Evolutionary conservation across 768 basidiomycete species (phyloP).

Genomic region (Exidia glandulosa): DNA sequence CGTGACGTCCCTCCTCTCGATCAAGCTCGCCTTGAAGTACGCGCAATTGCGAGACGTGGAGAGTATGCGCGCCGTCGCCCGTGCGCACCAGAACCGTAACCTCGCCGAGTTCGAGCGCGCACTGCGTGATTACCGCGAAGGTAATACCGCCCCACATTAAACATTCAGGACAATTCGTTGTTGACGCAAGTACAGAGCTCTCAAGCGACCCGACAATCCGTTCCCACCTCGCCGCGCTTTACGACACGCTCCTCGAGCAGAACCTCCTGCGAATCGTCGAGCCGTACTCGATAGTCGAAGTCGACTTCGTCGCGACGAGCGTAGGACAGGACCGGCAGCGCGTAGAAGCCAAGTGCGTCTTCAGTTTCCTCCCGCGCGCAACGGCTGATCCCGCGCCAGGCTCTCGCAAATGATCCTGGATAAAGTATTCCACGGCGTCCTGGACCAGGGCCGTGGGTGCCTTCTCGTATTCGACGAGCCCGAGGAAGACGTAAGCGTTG

Average conservation of each 20-base stretch:
- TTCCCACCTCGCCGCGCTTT: constrained; percentile 84
- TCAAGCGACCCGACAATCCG: constrained; percentile 93
- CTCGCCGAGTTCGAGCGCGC: constrained; percentile 83
- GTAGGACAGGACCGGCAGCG: constrained; percentile 82
- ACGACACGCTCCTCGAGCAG: constrained; percentile 93
- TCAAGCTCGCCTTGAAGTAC: constrained; percentile 84
- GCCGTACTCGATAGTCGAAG: constrained; percentile 87
- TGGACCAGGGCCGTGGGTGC: constrained; percentile 94
- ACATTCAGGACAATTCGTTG: not conserved
- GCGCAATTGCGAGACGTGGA: constrained; percentile 83
- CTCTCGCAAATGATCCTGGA: constrained; percentile 97
- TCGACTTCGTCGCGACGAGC: constrained; percentile 74
- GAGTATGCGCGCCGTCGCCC: constrained; percentile 90
- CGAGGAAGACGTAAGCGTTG: constrained; percentile 43
- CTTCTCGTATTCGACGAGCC: constrained; percentile 83
- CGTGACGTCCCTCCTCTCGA: constrained; percentile 71
- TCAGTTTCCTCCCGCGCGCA: not conserved
- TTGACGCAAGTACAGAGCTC: constrained; percentile 72
- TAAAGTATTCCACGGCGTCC: constrained; percentile 84
- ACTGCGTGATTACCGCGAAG: constrained; percentile 72
- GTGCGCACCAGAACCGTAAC: constrained; percentile 86
- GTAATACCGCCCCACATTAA: no score
- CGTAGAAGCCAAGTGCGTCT: constrained; percentile 80
- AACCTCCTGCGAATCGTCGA: constrained; percentile 93
- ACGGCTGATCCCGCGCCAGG: constrained; percentile 27